Base-by-base conservation (phyloP, 2,329 filamentous ascomycete species). In the Biscogniauxia mediterranea region DNA sequence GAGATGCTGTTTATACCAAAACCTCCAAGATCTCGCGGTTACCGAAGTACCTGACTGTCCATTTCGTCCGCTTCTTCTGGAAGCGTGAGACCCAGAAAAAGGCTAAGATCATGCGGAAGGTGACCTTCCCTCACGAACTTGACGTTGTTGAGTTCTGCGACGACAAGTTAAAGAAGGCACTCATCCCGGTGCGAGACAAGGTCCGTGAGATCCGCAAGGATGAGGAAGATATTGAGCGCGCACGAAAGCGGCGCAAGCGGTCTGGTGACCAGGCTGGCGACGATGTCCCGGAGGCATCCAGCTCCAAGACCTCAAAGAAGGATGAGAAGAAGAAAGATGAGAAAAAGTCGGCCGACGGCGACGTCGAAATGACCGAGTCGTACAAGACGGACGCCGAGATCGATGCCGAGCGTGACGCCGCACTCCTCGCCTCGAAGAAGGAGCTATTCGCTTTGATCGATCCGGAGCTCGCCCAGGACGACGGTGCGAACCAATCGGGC, bases 11-110 rank as follows among this genome's bases (percentile, higher is more conserved):
- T 2, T 99, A 97, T 77, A 97, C 93, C 55, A 97, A 97, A 78
- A 90, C 85, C 3, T 95, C 92, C n/a, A 87, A 89, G 73, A 96
- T 99, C 69, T 87, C 93, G 11, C 89, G 94, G 20, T 81, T 97
- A 55, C 95, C 95, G 19, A 96, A 97, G 76, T 97, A 99, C 75
- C 84, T 99, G 52, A 95, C 95, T 0, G 92, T 99, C 3, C 95
- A 99, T 77, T 97, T 99, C 75, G 91, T 99, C 60, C 92, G 95
- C 66, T 99, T 99, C 80, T 97, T 94, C 81, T 99, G 95, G 95
- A 94, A 96, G 74, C 88, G 90, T 54, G 92, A 96, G 68, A 93
- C 92, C 3, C 90, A 96, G 77, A 98, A 98, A 82, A 99, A 99
- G 83, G 93, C 94, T 68, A 99, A 99, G 84, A 99, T 99, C 70